A percentile compares a stretch with the other conserved stretches of the same genome.
phyloP scores from a whole-genome alignment of 345 rosid species.

The Citrus reticulata region DNA sequence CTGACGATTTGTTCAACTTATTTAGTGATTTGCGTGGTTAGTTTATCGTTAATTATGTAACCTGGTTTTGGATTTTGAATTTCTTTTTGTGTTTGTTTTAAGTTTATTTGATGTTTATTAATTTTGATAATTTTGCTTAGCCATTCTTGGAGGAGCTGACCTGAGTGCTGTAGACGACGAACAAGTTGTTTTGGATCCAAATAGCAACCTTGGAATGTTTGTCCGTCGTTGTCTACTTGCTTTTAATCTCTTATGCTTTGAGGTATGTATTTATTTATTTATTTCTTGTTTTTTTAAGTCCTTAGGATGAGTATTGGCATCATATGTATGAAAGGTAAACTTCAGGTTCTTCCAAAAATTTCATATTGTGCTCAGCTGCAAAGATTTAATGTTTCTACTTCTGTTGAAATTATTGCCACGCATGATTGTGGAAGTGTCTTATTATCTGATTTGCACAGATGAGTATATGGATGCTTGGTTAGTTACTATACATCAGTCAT shows the following conservation, averaged over 20 bases:
- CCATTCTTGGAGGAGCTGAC: slow-evolving; percentile 70
- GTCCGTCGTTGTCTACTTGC: slow-evolving; percentile 86
- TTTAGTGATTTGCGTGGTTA: slow-evolving; percentile 80
- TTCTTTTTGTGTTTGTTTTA: neutral
- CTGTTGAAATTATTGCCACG: neutral
- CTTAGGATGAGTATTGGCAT: neutral
- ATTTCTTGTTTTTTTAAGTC: too few relatives aligned
- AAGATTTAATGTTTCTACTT: neutral
- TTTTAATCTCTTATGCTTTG: slow-evolving; percentile 72
- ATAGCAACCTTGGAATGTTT: slow-evolving; percentile 79
- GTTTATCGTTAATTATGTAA: slow-evolving; percentile 4
- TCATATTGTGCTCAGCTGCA: neutral
- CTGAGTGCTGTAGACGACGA: slow-evolving; percentile 65
- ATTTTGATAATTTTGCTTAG: slow-evolving; percentile 32
- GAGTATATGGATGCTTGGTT: neutral
- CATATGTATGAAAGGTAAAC: neutral
- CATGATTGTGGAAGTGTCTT: neutral
- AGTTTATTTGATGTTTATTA: neutral
- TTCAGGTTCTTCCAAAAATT: neutral
- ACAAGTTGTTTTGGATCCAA: slow-evolving; percentile 82
- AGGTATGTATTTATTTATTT: slow-evolving; percentile 41
- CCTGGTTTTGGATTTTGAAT: neutral
- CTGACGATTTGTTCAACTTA: slow-evolving; percentile 79
- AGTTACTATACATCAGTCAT: neutral
- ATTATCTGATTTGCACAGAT: neutral